Evolutionary conservation across 2,329 filamentous ascomycete genomes (phyloP).

Genomic region (Onygenales sp.): DNA sequence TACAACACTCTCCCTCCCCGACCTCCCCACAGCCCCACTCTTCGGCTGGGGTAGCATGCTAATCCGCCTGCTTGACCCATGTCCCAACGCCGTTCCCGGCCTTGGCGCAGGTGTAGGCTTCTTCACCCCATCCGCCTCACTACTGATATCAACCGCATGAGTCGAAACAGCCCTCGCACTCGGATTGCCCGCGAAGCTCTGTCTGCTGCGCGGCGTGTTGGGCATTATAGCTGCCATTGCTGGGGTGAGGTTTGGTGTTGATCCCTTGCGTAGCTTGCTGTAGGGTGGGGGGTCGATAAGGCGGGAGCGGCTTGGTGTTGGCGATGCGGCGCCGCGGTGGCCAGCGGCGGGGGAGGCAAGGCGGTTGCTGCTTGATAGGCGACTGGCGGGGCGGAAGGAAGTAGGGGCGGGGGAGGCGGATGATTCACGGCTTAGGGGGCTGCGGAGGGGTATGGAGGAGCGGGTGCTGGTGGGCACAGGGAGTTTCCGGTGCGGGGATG

Average conservation of each 20-base stretch:
- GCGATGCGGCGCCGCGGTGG: conserved; percentile 19
- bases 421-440: conserved; percentile 32
- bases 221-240: conserved; percentile 7
- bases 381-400: conserved; percentile 23
- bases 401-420: conserved; percentile 30
- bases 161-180: conserved; percentile 9
- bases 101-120: conserved; percentile 9
- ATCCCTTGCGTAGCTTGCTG: conserved; percentile 27
- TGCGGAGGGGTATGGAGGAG: conserved; percentile 32
- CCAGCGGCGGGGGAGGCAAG: conserved; percentile 13
- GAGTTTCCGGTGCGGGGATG: conserved; percentile 42
- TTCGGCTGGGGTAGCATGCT: conserved; percentile 28
- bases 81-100: conserved; percentile 31
- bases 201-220: conserved; percentile 26
- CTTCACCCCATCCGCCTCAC: background rate
- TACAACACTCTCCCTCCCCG: conserved; percentile 21
- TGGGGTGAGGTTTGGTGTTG: conserved; percentile 9
- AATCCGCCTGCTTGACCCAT: conserved; percentile 25
- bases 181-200: conserved; percentile 28
- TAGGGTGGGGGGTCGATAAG: conserved; percentile 34
- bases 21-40: conserved; percentile 3
- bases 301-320: conserved; percentile 21
- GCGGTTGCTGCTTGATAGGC: conserved; percentile 10
- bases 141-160: background rate
- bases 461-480: conserved; percentile 23